Percentiles rank a stretch among this genome's conserved stretches.
Conservation (phyloP, 768 basidiomycete genomes). For the Rhodotorula toruloides region DNA sequence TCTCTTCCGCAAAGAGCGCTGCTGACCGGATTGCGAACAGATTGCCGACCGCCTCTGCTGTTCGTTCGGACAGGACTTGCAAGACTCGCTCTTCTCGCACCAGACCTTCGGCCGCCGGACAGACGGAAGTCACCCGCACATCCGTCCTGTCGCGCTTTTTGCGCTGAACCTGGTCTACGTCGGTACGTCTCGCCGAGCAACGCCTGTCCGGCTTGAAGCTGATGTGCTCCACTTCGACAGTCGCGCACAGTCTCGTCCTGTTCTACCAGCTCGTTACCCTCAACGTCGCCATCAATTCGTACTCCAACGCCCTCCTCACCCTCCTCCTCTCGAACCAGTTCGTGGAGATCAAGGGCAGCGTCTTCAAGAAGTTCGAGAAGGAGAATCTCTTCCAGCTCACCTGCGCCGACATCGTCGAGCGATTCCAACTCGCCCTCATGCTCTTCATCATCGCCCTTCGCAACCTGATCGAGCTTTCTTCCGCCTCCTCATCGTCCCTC, state of each 20-base stretch:
- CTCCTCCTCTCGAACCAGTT: constrained; percentile 96
- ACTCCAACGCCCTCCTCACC: constrained; percentile 89
- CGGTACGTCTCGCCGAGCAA: constrained; percentile 57
- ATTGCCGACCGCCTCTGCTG: constrained; percentile 91
- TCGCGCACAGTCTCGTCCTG: constrained; percentile 85
- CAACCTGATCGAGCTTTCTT: constrained; percentile 87
- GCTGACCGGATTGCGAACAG: constrained; percentile 49
- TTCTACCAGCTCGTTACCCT: constrained; percentile 90
- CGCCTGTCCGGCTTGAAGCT: background rate
- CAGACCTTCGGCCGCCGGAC: constrained; percentile 68
- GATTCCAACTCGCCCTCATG: constrained; percentile 88
- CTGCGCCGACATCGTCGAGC: constrained; percentile 96
- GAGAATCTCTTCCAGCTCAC: constrained; percentile 98
- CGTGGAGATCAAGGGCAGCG: constrained; percentile 97
- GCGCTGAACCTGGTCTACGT: constrained; percentile 73
- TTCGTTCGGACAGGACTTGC: constrained; percentile 93
- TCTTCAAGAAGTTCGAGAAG: constrained; percentile 99
- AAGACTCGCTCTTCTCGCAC: constrained; percentile 91
- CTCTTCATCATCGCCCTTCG: constrained; percentile 83
- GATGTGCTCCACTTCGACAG: constrained; percentile 50
- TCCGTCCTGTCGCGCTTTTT: constrained; percentile 81
- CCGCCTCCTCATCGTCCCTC: constrained; percentile 74
- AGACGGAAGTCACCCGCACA: constrained; percentile 54
- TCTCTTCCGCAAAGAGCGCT: background rate
- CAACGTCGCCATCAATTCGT: constrained; percentile 97